Evolutionary conservation across 345 rosid genomes (phyloP).

Genomic region (Bretschneidera sinensis): DNA sequence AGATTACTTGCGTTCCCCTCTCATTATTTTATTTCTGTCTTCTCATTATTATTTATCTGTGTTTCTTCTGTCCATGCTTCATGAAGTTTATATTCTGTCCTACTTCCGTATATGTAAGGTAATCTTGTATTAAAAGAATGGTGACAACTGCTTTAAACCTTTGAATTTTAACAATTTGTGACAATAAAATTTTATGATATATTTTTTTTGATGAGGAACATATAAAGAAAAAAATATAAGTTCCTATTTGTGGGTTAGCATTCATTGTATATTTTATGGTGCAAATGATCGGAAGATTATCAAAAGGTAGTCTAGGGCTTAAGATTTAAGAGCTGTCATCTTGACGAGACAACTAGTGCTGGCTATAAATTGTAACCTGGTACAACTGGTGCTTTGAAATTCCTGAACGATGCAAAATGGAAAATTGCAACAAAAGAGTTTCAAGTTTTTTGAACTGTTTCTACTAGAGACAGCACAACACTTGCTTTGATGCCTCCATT

Average conservation of each 20-base stretch:
- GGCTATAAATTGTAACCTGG: background rate
- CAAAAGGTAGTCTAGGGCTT: background rate
- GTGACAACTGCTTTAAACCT: no score
- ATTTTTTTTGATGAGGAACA: no score
- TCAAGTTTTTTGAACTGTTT: background rate
- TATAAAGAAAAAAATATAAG: no score
- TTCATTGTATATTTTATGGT: background rate
- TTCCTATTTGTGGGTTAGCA: background rate
- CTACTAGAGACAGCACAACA: background rate
- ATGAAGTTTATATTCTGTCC: no score
- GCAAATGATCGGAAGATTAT: no score
- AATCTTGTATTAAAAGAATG: no score
- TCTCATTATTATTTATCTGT: background rate
- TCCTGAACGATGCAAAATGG: no score
- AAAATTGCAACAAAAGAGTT: background rate
- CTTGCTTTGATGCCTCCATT: background rate
- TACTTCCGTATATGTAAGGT: no score
- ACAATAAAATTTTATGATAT: no score
- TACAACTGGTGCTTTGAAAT: no score
- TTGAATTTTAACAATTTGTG: no score
- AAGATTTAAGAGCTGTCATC: background rate
- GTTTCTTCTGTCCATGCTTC: no score
- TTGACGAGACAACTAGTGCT: background rate
- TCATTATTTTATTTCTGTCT: conserved; percentile 5
- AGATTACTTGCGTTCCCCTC: conserved; percentile 16